A percentile compares a stretch with the other conserved stretches of the same genome.
Conservation (phyloP, 2,329 filamentous ascomycete species). For the Pestalotiopsis sp. region DNA sequence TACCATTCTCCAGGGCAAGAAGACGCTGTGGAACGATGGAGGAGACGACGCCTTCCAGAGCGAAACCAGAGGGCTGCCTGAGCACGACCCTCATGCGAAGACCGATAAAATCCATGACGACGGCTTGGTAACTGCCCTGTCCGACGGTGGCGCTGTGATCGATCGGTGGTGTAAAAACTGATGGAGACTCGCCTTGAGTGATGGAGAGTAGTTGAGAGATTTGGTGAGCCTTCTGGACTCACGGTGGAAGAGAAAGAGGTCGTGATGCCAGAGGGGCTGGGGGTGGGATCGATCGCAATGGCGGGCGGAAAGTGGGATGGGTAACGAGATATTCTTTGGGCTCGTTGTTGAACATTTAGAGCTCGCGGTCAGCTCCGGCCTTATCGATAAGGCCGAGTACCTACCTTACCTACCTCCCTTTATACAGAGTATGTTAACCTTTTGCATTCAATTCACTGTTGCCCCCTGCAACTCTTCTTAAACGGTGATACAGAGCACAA, state of each 20-base stretch:
- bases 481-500: no score
- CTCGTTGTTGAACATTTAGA: slow-evolving; percentile 6
- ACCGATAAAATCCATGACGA: slow-evolving; percentile 14
- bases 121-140: neutral
- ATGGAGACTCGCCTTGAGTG: neutral
- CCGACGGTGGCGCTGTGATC: neutral
- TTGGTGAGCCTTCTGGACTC: neutral
- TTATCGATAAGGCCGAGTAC: slow-evolving; percentile 2
- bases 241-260: neutral
- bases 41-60: slow-evolving; percentile 14
- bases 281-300: neutral
- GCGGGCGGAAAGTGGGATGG: slow-evolving; percentile 8
- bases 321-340: neutral
- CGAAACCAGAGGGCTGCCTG: slow-evolving; percentile 8
- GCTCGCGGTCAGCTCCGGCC: neutral
- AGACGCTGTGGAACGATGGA: slow-evolving; percentile 13
- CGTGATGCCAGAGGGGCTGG: neutral
- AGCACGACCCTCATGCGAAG: slow-evolving; percentile 18
- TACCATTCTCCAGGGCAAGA: slow-evolving; percentile 14
- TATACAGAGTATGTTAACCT: no score
- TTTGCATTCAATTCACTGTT: no score
- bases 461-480: no score
- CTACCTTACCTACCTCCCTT: neutral
- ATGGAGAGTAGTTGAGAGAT: neutral
- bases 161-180: neutral